Percentiles rank a stretch among this genome's conserved stretches.
Conservation (phyloP, 2,329 filamentous ascomycete species). For the Hypoxylon sp. region DNA sequence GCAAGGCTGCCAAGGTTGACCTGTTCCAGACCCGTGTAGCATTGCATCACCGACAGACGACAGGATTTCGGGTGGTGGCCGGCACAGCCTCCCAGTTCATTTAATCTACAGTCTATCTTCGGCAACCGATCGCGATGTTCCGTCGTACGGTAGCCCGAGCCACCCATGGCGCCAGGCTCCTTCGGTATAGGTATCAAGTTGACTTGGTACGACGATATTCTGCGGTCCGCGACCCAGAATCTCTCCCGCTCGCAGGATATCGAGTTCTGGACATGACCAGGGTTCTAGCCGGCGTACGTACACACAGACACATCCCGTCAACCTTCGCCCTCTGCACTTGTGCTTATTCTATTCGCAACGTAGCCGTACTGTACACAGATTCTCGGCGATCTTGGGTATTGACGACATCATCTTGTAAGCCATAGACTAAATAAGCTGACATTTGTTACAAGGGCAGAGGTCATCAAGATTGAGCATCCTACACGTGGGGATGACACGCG, state of each 20-base stretch:
- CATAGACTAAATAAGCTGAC: conserved; percentile 13
- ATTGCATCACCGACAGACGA: background rate
- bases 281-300: conserved; percentile 87
- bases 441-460: conserved; percentile 73
- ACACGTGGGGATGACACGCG: conserved; percentile 90
- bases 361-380: conserved; percentile 98
- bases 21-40: background rate
- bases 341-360: conserved; percentile 26
- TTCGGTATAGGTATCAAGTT: conserved; percentile 19
- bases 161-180: conserved; percentile 10
- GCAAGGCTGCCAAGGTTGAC: background rate
- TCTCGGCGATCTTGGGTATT: conserved; percentile 89
- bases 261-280: conserved; percentile 96
- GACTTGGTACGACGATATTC: conserved; percentile 37
- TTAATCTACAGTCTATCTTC: conserved; percentile 6
- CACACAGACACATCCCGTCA: conserved; percentile 22
- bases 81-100: conserved; percentile 1
- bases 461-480: conserved; percentile 98
- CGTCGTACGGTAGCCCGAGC: conserved; percentile 25
- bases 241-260: conserved; percentile 79
- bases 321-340: conserved; percentile 9
- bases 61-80: conserved; percentile 2
- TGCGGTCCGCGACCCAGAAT: conserved; percentile 40
- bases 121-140: conserved; percentile 31
- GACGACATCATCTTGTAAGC: conserved; percentile 28